These are phyloP conservation scores for Cladosporium cucumerinum DNA, from an alignment of 2,329 filamentous ascomycete genomes.

Conservation along the genomic window DNA sequence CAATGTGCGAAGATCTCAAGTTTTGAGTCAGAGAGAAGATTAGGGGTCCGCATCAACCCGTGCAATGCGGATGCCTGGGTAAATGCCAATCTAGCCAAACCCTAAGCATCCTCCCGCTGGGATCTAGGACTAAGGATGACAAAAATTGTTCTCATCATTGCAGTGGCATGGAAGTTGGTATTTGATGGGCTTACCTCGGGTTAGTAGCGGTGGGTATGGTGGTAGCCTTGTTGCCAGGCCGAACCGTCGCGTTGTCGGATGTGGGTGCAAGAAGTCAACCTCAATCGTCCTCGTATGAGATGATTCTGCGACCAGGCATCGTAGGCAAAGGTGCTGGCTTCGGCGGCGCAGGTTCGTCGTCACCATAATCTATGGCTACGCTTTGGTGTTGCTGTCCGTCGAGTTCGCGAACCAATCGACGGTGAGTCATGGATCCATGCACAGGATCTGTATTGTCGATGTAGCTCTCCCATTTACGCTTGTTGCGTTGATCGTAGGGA, in stretches of 20 bases:
- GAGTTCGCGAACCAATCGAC: conserved; percentile 44
- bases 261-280: background rate
- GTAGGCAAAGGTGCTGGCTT: background rate
- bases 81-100: conserved; percentile 27
- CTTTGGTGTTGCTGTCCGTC: conserved; percentile 40
- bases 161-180: background rate
- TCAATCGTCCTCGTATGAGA: background rate
- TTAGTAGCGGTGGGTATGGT: background rate
- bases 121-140: conserved; percentile 41
- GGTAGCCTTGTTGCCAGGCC: no score
- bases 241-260: no score
- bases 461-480: conserved; percentile 36
- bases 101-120: conserved; percentile 22
- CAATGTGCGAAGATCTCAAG: background rate
- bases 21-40: conserved; percentile 35
- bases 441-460: conserved; percentile 36
- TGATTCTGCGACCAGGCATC: background rate
- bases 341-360: conserved; percentile 1
- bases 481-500: conserved; percentile 33
- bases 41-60: conserved; percentile 33
- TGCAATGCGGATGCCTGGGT: conserved; percentile 24
- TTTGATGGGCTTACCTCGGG: background rate
- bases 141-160: conserved; percentile 34
- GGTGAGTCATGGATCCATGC: conserved; percentile 42
- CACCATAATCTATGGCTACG: conserved; percentile 47